Conservation (phyloP, 331 rosid species). For the Malus hybrid region DNA sequence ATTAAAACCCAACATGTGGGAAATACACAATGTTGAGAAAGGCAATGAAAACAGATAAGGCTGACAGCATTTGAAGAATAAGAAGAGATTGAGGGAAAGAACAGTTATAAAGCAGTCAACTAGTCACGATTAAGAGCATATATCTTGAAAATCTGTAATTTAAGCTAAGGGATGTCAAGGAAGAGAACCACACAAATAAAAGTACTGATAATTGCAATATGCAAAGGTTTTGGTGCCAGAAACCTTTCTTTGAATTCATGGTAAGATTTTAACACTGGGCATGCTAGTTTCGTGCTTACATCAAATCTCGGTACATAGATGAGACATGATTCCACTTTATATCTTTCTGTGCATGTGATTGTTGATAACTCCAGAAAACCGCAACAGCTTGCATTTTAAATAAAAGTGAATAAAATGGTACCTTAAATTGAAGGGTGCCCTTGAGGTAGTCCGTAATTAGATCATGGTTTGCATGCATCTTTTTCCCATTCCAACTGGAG, state of each 20-base stretch:
- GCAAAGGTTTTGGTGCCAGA: background rate
- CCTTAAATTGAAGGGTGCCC: slow-evolving; percentile 46
- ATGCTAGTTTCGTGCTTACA: background rate
- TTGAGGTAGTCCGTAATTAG: slow-evolving; percentile 47
- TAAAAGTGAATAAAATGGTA: background rate
- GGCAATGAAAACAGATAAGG: background rate
- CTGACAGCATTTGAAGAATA: background rate
- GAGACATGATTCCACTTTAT: background rate
- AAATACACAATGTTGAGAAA: background rate
- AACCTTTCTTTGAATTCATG: background rate
- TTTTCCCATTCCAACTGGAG: slow-evolving; percentile 65
- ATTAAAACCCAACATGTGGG: background rate
- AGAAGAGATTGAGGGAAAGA: background rate
- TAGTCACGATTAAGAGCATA: background rate
- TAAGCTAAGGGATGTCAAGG: background rate
- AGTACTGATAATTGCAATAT: background rate
- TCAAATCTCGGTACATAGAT: background rate
- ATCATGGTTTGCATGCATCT: slow-evolving; percentile 57
- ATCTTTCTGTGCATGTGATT: background rate
- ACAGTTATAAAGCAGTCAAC: background rate
- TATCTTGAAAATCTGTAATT: background rate
- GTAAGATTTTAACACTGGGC: background rate
- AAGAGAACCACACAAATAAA: background rate
- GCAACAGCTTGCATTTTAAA: background rate
- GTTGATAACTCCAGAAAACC: background rate